Percentiles rank a stretch among this genome's conserved stretches.
These are phyloP conservation scores for Clonostachys rhizophaga DNA, from an alignment of 2,329 filamentous ascomycete species.

Conservation along the genomic window DNA sequence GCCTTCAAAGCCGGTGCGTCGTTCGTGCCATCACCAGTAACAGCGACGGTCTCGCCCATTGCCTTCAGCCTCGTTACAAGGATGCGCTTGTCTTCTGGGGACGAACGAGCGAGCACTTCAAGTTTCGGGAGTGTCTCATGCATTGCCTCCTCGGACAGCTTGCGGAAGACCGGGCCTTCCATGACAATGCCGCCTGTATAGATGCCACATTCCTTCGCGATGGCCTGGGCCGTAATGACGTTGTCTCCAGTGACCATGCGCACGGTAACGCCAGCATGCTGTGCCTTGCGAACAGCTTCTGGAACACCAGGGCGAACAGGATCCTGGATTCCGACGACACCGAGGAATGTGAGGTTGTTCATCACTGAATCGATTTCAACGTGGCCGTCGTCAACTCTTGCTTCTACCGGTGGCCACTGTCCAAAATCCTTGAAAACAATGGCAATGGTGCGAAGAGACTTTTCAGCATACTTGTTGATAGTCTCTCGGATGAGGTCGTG, in stretches of 20 bases:
- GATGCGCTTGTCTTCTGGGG: constrained; percentile 54
- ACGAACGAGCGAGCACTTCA: constrained; percentile 51
- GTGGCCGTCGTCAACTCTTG: constrained; percentile 58
- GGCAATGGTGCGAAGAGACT: constrained; percentile 73
- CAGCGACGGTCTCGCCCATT: constrained; percentile 53
- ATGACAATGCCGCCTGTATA: constrained; percentile 58
- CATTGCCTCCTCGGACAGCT: constrained; percentile 47
- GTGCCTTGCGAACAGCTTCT: constrained; percentile 58
- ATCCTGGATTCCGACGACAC: constrained; percentile 68
- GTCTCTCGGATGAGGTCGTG: constrained; percentile 27
- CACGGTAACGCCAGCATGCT: constrained; percentile 60
- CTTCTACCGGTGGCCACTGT: constrained; percentile 60
- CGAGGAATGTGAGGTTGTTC: constrained; percentile 65
- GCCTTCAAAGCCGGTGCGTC: constrained; percentile 62
- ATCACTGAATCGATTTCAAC: constrained; percentile 49
- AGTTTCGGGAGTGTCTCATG: constrained; percentile 42
- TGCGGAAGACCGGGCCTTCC: constrained; percentile 59
- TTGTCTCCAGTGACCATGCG: constrained; percentile 75
- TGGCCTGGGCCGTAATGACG: constrained; percentile 57
- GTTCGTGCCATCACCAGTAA: constrained; percentile 65
- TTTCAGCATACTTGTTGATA: constrained; percentile 48
- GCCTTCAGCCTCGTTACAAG: constrained; percentile 49
- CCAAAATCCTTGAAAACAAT: constrained; percentile 71
- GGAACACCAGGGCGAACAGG: constrained; percentile 62
- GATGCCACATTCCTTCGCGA: constrained; percentile 61